Conservation (phyloP, 176 grass and related monocot genomes). For the Ensete ventricosum region DNA sequence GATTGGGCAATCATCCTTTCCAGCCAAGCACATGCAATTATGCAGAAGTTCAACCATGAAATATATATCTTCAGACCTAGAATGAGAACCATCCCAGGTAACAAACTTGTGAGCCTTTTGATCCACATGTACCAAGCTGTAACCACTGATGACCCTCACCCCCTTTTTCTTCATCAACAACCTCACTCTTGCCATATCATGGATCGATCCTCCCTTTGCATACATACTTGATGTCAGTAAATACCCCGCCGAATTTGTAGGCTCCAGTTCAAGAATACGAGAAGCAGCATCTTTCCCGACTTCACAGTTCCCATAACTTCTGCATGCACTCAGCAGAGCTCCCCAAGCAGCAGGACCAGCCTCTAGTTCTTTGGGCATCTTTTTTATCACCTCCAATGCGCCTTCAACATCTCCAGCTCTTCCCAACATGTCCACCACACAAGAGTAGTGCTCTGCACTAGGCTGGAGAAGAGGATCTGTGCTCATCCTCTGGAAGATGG, state of each 20-base stretch:
- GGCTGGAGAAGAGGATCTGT: slow-evolving; percentile 6
- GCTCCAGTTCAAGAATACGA: slow-evolving; percentile 43
- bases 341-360: slow-evolving; percentile 34
- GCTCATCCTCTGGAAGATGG: slow-evolving; percentile 28
- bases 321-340: slow-evolving; percentile 46
- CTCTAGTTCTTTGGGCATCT: slow-evolving; percentile 9
- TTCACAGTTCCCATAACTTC: slow-evolving; percentile 12
- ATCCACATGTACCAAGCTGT: slow-evolving; percentile 26
- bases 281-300: slow-evolving; percentile 13
- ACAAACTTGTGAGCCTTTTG: slow-evolving; percentile 27
- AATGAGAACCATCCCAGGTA: slow-evolving; percentile 43
- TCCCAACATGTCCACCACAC: slow-evolving; percentile 43
- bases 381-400: slow-evolving; percentile 25
- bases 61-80: slow-evolving; percentile 26
- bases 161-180: slow-evolving; percentile 32
- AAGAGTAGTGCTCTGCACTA: slow-evolving; percentile 32
- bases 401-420: slow-evolving; percentile 28
- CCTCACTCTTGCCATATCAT: slow-evolving; percentile 6
- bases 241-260: slow-evolving; percentile 37
- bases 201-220: slow-evolving; percentile 1
- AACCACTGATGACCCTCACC: slow-evolving; percentile 26
- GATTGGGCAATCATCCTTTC: slow-evolving; percentile 4
- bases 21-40: slow-evolving; percentile 12
- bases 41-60: slow-evolving; percentile 37
- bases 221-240: slow-evolving; percentile 24